Evolutionary conservation across 1,284 basidiomycete genomes (phyloP).

Genomic region (Ganoderma boninense): DNA sequence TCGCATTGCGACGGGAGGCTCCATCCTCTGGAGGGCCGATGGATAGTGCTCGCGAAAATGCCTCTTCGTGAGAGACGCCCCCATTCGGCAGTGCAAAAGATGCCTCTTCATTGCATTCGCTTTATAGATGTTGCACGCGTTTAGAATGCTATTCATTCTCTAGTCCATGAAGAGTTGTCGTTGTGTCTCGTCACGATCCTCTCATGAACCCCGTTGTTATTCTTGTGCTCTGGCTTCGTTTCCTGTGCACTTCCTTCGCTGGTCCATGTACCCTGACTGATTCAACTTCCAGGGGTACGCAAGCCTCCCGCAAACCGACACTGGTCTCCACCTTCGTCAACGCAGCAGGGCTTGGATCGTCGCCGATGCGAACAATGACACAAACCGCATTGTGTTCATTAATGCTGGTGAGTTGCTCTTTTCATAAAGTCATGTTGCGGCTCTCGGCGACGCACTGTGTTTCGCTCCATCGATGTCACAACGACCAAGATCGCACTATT

Average conservation of each 20-base stretch:
- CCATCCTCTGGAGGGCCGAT: background rate
- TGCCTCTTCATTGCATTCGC: background rate
- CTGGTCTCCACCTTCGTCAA: conserved; percentile 83
- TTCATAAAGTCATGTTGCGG: background rate
- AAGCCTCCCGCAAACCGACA: conserved; percentile 71
- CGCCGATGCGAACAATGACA: conserved; percentile 62
- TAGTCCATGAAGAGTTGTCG: background rate
- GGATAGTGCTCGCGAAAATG: background rate
- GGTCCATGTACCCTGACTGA: background rate
- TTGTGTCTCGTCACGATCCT: background rate
- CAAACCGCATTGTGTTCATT: conserved; percentile 76
- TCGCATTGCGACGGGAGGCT: background rate
- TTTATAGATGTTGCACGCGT: background rate
- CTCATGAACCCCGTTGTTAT: background rate
- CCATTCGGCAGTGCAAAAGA: background rate
- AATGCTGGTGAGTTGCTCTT: conserved; percentile 62
- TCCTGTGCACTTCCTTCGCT: background rate
- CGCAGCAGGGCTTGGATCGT: conserved; percentile 82
- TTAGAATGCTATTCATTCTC: too few species aligned
- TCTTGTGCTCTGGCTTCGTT: too few species aligned
- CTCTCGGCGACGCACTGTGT: background rate
- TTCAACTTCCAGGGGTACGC: conserved; percentile 72
- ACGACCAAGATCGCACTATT: too few species aligned
- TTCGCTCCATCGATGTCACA: too few species aligned
- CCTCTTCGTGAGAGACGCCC: background rate